phyloP scores from a whole-genome alignment of 257 asterid genomes.

The Solanum megistacrolobum region DNA sequence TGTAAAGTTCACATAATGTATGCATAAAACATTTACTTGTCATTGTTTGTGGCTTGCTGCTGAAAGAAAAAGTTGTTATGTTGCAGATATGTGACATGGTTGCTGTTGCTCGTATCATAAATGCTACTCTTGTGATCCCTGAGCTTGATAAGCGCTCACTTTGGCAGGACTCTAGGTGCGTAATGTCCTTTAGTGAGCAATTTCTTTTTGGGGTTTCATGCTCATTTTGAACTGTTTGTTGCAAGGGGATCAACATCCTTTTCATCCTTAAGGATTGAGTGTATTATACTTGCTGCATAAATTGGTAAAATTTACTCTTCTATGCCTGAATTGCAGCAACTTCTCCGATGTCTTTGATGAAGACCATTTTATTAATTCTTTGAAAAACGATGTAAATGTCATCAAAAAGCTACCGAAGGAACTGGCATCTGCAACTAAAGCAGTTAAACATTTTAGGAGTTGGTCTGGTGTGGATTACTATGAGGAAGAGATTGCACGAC shows the following conservation, averaged over 20 bases:
- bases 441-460: constrained; percentile 83
- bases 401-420: constrained; percentile 63
- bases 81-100: constrained; percentile 98
- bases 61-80: background rate
- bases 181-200: background rate
- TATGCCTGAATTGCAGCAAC: constrained; percentile 48
- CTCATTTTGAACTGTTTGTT: background rate
- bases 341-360: constrained; percentile 94
- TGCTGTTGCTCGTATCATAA: constrained; percentile 86
- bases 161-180: constrained; percentile 92
- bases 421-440: constrained; percentile 47
- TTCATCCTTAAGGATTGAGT: background rate
- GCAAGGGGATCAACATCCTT: background rate
- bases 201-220: background rate
- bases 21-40: background rate
- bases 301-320: background rate
- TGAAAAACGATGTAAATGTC: constrained; percentile 62
- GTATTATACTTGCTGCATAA: background rate
- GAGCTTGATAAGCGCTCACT: constrained; percentile 88
- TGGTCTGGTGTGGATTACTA: constrained; percentile 92
- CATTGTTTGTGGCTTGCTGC: background rate
- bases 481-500: constrained; percentile 58
- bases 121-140: constrained; percentile 97
- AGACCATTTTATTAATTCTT: constrained; percentile 54
- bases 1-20: background rate